Evolutionary conservation across 1,284 basidiomycete species (phyloP), one percentile per base, ranked within the genome.

Genomic region (Irpex rosettiformis): DNA sequence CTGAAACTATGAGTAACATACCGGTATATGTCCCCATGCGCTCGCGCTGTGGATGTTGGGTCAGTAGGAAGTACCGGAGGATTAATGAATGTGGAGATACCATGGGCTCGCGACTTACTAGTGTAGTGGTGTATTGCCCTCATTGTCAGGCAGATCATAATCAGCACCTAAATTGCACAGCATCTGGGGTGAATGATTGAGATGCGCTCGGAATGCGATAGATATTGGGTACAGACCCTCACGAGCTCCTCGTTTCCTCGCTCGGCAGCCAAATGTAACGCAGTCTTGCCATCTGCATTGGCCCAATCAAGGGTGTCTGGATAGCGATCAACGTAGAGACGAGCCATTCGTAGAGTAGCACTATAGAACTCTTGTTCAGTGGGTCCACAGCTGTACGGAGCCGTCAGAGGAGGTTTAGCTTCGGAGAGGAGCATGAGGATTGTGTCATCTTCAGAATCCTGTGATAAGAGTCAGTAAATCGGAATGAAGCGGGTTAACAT

Each of bases 81-180:
- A 10, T 47, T n/a, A 18, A 16, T 21, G 37, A 40, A 18, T 30
- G 51, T 29, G 54, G 22, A 10, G n/a, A 47, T 47, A 24, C 10
- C 11, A 49, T 33, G 48, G 53, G 45, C 21, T 16, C 27, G 16
- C 25, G 28, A 78, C 89, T 73, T 69, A 94, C 92, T 94, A 95
- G 71, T 98, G 96, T 55, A 98, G 75, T 13, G 96, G 88, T 0
- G 94, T 93, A 69, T 97, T 96, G 29, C 96, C 96, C 71, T 91
- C 85, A 58, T 93, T 84, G 75, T 98, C 95, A 7, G 93, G 81
- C 55, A 96, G 75, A 73, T 96, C 89, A 59, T 90, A 79, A 72
- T 97, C 94, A 13, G 94, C 94, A 2, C 88, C 93, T 18, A 93
- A 73, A 70, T 96, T 93, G 68, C 91, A 90, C 43, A 98, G 78